Evolutionary conservation across 1,284 basidiomycete species (phyloP), one percentile per base, ranked within the genome.

Genomic region (Chalciporus sp.): DNA sequence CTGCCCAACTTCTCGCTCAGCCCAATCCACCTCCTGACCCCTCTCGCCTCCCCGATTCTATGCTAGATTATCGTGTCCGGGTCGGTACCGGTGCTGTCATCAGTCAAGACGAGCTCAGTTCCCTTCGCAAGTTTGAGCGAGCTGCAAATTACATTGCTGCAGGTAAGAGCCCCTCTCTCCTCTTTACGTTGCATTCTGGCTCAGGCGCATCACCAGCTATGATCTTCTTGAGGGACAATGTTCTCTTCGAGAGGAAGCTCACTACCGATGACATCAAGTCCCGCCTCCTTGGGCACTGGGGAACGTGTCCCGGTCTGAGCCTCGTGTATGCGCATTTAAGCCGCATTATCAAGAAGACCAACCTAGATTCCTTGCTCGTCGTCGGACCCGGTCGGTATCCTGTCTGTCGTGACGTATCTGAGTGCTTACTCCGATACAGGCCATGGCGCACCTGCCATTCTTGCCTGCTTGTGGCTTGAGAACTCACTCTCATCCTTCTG

Each of bases 291-390:
- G 86, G 87, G 0, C 86, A 90, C 57, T 88, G 86, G 85, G 86
- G 86, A 39, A 89, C 88, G 4, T 89, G 87, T 61, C 88, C 90
- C 0, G 92, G 92, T 26, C 82, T 94, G 23, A 72, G 81, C 59
- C 81, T 94, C 61, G 80, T 88, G 19, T 94, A 94, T 68, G 85
- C 90, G 0, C 93, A 95, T 67, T 73, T 90, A 39, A 93, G 90
- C 66, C 79, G 85, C 43, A 77, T 94, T 59, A 86, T 95, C 62
- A 75, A 76, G 48, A 87, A 84, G 60, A 79, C 81, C 6, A 74
- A 74, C 49, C 65, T 82, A 3, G 81, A 86, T 62, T 76, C 82
- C 10, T 76, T 94, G 47, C 90, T 87, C 56, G 83, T 94, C 53
- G 86, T 86, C 19, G 85, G 89, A 35, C 89, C 86, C 48, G 84